phyloP scores from a whole-genome alignment of 148 eudicot species.

The Selenicereus undatus region DNA sequence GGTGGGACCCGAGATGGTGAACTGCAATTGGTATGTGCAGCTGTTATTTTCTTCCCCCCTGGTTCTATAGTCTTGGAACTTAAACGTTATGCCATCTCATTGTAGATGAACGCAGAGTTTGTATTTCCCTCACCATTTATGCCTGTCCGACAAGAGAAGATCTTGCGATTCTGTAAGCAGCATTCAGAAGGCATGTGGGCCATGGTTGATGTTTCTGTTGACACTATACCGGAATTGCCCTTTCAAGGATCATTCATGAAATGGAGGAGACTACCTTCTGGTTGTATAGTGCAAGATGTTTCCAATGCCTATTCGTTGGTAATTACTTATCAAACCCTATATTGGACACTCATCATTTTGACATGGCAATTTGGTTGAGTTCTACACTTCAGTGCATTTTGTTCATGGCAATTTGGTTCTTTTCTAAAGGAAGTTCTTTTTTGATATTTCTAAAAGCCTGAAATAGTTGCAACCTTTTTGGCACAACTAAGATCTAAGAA shows the following conservation, averaged over 20 bases:
- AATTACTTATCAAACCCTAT: constrained; percentile 15
- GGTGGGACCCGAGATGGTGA: constrained; percentile 54
- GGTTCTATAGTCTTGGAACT: not conserved
- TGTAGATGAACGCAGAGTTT: constrained; percentile 37
- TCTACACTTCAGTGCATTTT: not conserved
- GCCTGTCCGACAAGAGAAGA: constrained; percentile 60
- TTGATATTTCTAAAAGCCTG: constrained; percentile 3
- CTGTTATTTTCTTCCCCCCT: not conserved
- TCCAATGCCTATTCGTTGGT: constrained; percentile 74
- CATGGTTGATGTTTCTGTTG: constrained; percentile 74
- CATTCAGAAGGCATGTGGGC: constrained; percentile 66
- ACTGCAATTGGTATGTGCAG: constrained; percentile 63
- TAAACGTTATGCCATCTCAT: constrained; percentile 5
- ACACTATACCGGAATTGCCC: constrained; percentile 37
- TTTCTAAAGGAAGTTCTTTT: not conserved
- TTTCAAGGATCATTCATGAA: constrained; percentile 27
- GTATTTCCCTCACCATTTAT: constrained; percentile 60
- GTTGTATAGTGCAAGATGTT: constrained; percentile 70
- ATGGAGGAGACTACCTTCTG: constrained; percentile 79
- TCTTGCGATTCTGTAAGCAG: constrained; percentile 69
- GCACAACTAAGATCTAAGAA: constrained; percentile 20
- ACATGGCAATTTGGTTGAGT: not conserved
- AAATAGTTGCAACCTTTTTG: constrained; percentile 13
- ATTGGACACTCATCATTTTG: too few relatives aligned
- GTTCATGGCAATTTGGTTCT: not conserved